Base-by-base conservation (phyloP, 2,329 filamentous ascomycete genomes). In the Colletotrichum euphorbiae region DNA sequence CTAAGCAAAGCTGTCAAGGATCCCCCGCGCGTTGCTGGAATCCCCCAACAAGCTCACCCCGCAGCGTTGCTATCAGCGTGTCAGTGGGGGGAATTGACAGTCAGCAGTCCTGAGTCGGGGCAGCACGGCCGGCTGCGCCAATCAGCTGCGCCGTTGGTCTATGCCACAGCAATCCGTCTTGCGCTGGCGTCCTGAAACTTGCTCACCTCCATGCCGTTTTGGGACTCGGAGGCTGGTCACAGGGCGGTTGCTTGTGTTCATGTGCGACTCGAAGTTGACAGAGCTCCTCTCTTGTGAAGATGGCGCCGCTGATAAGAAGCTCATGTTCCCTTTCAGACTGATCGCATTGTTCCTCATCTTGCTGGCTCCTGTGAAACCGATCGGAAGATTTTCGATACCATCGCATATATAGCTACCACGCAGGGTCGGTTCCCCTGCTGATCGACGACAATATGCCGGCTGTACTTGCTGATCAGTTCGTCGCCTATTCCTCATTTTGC, bases 141-240 rank as follows among this genome's bases (percentile, higher is more conserved):
- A 55, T 61, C 63, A 54, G 48, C 54, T 9, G 17, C 15, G 17
- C 11, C 21, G 19, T 0, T 36, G 19, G 6, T 58, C 21, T 19
- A 48, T 64, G 62, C 24, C 62, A 51, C 54, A 51, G 36, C 46
- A 38, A 45, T 55, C 65, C 60, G 65, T 54, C 65, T 59, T 57
- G 64, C 65, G 54, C 52, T 55, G 60, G 65, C 60, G 65, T 59
- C 54, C 65, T 68, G 65, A 68, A 68, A 68, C 65, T 56, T 68
- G 65, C 65, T 68, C 65, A 68, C 65, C 61, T 68, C 65, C 40
- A 68, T 68, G 54, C 65, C 65, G 60, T 64, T 68, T 68, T 68
- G 61, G 61, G 65, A 54, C 40, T 50, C 60, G 65, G 61, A 45
- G 48, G 65, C 46, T 62, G 65, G 54, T 68, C 65, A 68, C 65